Conservation (phyloP, 371 early-diverging fungal genomes). For the Haplosporangium sp. region DNA sequence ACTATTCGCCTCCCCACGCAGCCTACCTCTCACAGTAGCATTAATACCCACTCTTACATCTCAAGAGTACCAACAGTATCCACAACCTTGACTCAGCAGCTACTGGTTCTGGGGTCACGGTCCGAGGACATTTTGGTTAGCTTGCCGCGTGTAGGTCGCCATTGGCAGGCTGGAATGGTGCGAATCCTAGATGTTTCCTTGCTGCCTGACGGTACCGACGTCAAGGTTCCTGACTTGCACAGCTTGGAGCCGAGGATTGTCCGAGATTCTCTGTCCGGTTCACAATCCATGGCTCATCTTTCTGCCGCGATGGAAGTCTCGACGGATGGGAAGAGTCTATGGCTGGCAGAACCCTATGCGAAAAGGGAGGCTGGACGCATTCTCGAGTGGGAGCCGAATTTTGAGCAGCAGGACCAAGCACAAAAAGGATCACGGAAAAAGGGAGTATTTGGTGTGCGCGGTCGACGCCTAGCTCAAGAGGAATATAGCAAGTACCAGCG, state of each 20-base stretch:
- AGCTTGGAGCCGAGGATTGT: conserved; percentile 14
- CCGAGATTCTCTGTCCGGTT: conserved; percentile 29
- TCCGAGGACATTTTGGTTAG: conserved; percentile 28
- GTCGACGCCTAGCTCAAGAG: conserved; percentile 10
- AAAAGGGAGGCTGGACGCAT: conserved; percentile 32
- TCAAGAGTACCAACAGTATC: not conserved
- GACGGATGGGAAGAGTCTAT: conserved; percentile 32
- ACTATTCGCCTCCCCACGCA: not conserved
- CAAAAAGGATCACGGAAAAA: not conserved
- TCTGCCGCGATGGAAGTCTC: conserved; percentile 45
- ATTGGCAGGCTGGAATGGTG: conserved; percentile 49
- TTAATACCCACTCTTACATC: not conserved
- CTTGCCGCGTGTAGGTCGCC: conserved; percentile 28
- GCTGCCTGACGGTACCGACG: conserved; percentile 13
- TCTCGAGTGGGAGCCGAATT: conserved; percentile 37
- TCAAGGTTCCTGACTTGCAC: conserved; percentile 15
- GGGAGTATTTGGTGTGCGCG: conserved; percentile 2
- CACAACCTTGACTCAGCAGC: not conserved
- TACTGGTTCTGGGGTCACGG: conserved; percentile 38
- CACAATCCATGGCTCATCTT: conserved; percentile 46
- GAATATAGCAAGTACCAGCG: not conserved
- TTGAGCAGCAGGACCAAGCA: conserved; percentile 1
- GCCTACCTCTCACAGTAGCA: not conserved
- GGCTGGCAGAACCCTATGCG: conserved; percentile 47
- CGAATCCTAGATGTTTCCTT: conserved; percentile 27